Evolutionary conservation across 441 rosid genomes (phyloP), one percentile per base, ranked within the genome.

Genomic region (Gossypium schwendimanii): DNA sequence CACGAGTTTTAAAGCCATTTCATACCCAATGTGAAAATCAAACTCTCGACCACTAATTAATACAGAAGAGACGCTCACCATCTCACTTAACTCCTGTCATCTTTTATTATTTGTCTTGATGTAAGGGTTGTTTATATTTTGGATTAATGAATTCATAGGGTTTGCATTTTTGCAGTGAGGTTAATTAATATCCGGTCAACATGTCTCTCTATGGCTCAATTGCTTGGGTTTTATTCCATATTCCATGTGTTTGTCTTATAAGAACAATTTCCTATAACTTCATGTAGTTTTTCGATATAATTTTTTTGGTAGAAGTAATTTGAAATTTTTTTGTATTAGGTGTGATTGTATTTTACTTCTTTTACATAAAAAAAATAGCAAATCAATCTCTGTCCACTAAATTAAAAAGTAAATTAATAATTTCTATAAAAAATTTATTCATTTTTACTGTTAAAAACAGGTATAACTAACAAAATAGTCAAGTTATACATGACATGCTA

Each of bases 181-280:
- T 33, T 33, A 33, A 33, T 24, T 26, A 58, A 79, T 78, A 84
- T 86, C 78, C 76, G 84, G 90, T 87, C 94, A 87, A 85, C 83
- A 85, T 82, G 84, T 79, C 86, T 74, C 84, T 79, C 83, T 20
- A 47, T 78, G 77, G 81, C 78, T 83, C 75, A 63, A 83, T 84
- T 87, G 84, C 84, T 80, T 63, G 81, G 81, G 75, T 63, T 85
- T n/a, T 82, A 82, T 89, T 86, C 95, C 87, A 82, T 84, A 90
- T 90, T 88, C 95, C 97, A 84, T 84, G 88, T 81, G 88, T 86
- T 89, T 91, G 97, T 89, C 97, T 86, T 85, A 58, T 83, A 72
- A 76, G 57, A 66, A 71, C 70, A 63, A 28, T 45, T 67, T 17
- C 55, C 20, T 64, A 36, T 18, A 62, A 1, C 12, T 36, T 33